Evolutionary conservation across 495 filamentous ascomycete genomes (phyloP), one percentile per base, ranked within the genome.

Genomic region (Lineolata rhizophorae): DNA sequence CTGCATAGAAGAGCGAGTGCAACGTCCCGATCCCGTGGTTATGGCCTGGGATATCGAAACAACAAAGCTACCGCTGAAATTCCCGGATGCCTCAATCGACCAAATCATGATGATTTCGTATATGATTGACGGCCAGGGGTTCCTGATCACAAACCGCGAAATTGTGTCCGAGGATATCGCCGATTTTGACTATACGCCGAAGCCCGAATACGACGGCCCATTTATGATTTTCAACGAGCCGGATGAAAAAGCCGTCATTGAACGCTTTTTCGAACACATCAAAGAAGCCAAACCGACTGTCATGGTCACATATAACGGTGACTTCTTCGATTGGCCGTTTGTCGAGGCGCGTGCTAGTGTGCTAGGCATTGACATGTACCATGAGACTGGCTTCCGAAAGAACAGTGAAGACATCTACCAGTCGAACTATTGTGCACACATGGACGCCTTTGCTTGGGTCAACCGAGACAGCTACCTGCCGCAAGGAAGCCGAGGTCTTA

Each of bases 31-130:
- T 46, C 87, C 87, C 0, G 79, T 99, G 13, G 78, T 99, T 12
- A 74, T 99, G 58, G 87, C 87, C 9, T 99, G 69, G 55, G 87
- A 99, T 67, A 99, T 99, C 46, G 87, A 99, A 49, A 95, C 87
- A 15, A 90, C 81, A 3, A 99, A 99, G 43, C 61, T 91, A 20
- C 87, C 87, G 10, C 59, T 99, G 30, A 99, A 99, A 50, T 99
- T 99, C 47, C 87, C 87, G n/a, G 90, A 95, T 48, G 74, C 87
- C 0, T 62, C 79, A 2, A 72, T 92, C 40, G 87, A 99, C 55
- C 87, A 92, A 53, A 73, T 99, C 42, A 99, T 99, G 85, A 99
- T 99, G 87, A 90, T 99, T 43, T 95, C 90, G 11, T 99, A 95
- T 56, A 99, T 99, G 87, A 95, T 99, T 40, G 87, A 99, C 44